Base-by-base conservation (phyloP, 768 basidiomycete genomes). In the Boletus sensibilis region DNA sequence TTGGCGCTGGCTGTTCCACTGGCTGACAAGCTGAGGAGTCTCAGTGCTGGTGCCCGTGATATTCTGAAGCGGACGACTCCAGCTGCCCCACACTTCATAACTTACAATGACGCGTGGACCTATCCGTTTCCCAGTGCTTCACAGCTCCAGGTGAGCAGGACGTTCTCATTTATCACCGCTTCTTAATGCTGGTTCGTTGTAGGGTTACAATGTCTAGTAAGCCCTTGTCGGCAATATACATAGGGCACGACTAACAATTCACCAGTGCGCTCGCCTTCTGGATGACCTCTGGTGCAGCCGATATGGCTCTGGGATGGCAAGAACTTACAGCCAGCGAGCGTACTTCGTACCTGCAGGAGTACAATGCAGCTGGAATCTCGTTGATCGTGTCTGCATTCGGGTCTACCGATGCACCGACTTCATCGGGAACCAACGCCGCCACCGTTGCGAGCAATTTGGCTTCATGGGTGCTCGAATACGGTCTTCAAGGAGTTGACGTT, bases 361-460 rank as follows among this genome's bases (percentile, higher is more conserved):
- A 84, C 63, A 71, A 72, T 21, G 74, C 77, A 1, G 82, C 82
- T 10, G 83, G 82, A 18, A 82, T 84, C 64, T 78, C 78, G 43
- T 64, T 85, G 34, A 77, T 84, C 53, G 82, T 84, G 7, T 80
- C 81, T 53, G 74, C 75, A 5, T 84, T 84, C 58, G 80, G 80
- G 5, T 69, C 75, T 12, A 49, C 62, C 2, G 59, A 66, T 42
- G 61, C 69, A 12, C 80, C 80, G 5, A 81, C 79, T 2, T 65
- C 75, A 1, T 60, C 64, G 10, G 75, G 74, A 31, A 60, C 63
- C 1, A 72, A 80, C 52, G 74, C 80, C 0, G 67, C 70, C 21
- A 53, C 45, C 13, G 66, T 70, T 2, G 80, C 80, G 1, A 68
- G 75, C 52, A 66, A 69, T 8, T 65, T 81, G 57, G 79, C 78